These are phyloP conservation scores for Blastomyces emzantsi DNA, from an alignment of 2,329 filamentous ascomycete species.

Conservation along the genomic window DNA sequence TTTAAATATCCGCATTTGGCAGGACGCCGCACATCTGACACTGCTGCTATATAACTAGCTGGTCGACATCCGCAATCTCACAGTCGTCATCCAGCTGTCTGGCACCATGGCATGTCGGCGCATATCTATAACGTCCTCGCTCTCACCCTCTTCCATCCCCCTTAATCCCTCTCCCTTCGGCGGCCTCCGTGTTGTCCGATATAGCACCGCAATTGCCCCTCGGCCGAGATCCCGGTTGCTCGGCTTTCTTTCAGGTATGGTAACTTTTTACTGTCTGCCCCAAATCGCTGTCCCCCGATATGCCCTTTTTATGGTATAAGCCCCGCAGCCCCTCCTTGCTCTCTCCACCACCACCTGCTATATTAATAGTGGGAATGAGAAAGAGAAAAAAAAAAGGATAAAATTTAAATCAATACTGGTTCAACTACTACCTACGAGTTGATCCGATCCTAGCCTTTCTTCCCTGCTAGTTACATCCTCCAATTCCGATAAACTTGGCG, in stretches of 20 bases:
- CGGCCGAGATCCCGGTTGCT: background rate
- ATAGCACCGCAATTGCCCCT: background rate
- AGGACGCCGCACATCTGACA: background rate
- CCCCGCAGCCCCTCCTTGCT: background rate
- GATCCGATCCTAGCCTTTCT: conserved; percentile 1
- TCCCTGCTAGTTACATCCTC: background rate
- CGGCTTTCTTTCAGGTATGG: background rate
- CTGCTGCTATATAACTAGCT: no score
- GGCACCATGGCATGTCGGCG: background rate
- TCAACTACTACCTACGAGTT: background rate
- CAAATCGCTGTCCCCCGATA: background rate
- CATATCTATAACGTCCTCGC: background rate
- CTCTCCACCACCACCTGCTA: background rate
- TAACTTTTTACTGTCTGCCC: background rate
- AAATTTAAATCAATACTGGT: background rate
- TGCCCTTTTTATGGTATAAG: background rate
- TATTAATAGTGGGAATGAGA: background rate
- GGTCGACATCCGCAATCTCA: no score
- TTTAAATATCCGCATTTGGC: background rate
- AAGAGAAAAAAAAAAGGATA: background rate
- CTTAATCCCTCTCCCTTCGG: conserved; percentile 12
- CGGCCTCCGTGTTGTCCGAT: background rate
- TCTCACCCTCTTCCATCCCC: conserved; percentile 10
- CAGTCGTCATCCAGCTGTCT: background rate
- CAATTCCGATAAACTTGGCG: background rate